Conservation (phyloP, 176 grass and related monocot species). For the Avena sativa region DNA sequence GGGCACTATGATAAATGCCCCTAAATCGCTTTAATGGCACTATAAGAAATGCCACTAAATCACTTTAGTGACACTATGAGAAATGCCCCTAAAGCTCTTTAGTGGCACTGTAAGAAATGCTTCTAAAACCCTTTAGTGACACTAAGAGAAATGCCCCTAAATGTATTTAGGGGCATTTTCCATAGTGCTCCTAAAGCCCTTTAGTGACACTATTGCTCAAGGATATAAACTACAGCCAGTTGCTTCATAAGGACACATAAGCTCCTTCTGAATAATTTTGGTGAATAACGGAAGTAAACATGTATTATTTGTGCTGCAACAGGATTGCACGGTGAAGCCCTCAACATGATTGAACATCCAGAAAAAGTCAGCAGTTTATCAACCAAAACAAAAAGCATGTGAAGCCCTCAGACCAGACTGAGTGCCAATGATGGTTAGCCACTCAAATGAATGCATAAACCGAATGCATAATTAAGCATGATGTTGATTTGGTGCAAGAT, state of each 20-base stretch:
- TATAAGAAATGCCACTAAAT: no score
- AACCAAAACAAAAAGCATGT: background rate
- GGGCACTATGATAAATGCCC: no score
- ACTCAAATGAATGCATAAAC: background rate
- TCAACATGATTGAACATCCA: constrained; percentile 6
- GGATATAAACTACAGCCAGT: background rate
- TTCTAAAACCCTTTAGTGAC: no score
- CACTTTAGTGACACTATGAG: no score
- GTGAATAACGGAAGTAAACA: background rate
- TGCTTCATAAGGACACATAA: constrained; percentile 21
- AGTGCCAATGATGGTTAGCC: background rate
- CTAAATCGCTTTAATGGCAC: no score
- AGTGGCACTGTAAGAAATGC: no score
- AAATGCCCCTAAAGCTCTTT: no score
- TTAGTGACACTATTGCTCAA: background rate
- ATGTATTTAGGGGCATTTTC: no score
- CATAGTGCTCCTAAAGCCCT: no score
- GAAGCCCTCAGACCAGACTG: background rate
- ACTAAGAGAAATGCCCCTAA: no score
- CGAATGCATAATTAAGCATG: no score
- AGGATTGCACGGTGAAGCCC: background rate
- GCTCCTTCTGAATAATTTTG: background rate
- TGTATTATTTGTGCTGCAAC: constrained; percentile 42
- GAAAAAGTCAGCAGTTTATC: background rate
- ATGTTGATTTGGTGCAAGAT: no score